Conservation (phyloP, 108 stramenopile genomes). For the Skeletonema potamos region DNA sequence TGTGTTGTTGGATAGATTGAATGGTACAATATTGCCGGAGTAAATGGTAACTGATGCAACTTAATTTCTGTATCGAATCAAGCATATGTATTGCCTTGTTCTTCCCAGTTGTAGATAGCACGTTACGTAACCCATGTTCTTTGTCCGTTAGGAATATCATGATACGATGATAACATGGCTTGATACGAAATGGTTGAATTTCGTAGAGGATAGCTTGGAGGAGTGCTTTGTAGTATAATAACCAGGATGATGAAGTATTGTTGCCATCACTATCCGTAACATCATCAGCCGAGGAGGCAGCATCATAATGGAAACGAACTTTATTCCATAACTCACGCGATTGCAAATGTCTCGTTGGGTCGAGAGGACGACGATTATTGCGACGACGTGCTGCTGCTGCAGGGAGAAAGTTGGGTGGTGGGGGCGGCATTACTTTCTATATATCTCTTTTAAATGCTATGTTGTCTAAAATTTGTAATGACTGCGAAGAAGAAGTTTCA, state of each 20-base stretch:
- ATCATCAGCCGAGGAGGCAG: not conserved
- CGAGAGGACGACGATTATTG: slow-evolving; percentile 5
- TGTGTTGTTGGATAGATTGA: slow-evolving; percentile 8
- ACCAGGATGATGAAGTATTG: not conserved
- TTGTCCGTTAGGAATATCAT: slow-evolving; percentile 3
- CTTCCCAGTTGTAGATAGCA: not conserved
- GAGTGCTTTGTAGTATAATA: slow-evolving; percentile 21
- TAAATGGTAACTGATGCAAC: slow-evolving; percentile 19
- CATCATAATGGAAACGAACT: slow-evolving; percentile 22
- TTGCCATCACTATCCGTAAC: not conserved
- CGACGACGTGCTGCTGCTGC: not conserved
- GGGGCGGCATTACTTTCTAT: slow-evolving; percentile 9
- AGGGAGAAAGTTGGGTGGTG: not conserved
- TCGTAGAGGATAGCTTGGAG: slow-evolving; percentile 67
- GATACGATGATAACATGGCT: slow-evolving; percentile 1
- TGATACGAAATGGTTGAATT: slow-evolving; percentile 73
- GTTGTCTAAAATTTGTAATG: no score
- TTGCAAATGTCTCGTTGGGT: slow-evolving; percentile 20
- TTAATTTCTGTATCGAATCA: slow-evolving; percentile 6
- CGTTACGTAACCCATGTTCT: slow-evolving; percentile 13
- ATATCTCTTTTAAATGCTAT: no score
- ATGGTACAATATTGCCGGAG: slow-evolving; percentile 19
- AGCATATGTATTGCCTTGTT: not conserved
- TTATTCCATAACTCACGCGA: slow-evolving; percentile 32
- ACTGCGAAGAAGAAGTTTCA: no score